Conservation (phyloP, 2,329 filamentous ascomycete species). For the Botryotinia narcissicola region DNA sequence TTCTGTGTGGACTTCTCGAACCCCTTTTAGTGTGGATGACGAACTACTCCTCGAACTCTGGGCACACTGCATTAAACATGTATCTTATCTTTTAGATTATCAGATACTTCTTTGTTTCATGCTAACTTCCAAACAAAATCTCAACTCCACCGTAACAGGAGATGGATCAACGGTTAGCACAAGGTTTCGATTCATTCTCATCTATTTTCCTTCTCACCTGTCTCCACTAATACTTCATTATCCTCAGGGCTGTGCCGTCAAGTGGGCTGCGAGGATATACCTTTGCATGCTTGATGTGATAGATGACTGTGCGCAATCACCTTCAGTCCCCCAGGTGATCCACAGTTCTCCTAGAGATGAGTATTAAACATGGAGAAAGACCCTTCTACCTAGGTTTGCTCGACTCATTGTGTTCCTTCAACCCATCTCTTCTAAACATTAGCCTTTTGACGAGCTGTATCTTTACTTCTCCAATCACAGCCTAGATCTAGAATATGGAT, state of each 20-base stretch:
- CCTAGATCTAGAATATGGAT: constrained; percentile 4
- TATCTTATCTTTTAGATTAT: constrained; percentile 13
- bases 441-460: background rate
- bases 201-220: background rate
- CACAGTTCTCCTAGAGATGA: constrained; percentile 1
- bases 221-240: background rate
- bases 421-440: background rate
- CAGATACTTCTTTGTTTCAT: background rate
- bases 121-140: background rate
- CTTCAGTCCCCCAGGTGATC: background rate
- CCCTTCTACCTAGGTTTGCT: background rate
- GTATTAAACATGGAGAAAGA: constrained; percentile 14
- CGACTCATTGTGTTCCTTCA: background rate
- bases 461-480: background rate
- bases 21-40: constrained; percentile 9
- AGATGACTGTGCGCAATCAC: constrained; percentile 9
- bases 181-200: constrained; percentile 7
- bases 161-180: constrained; percentile 4
- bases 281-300: constrained; percentile 9
- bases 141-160: background rate
- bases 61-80: constrained; percentile 6
- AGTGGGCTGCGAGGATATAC: background rate
- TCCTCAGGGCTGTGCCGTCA: background rate
- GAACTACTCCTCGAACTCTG: background rate
- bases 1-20: constrained; percentile 4